phyloP scores from a whole-genome alignment of 306 rosid species.

The Cucurbita maxima region DNA sequence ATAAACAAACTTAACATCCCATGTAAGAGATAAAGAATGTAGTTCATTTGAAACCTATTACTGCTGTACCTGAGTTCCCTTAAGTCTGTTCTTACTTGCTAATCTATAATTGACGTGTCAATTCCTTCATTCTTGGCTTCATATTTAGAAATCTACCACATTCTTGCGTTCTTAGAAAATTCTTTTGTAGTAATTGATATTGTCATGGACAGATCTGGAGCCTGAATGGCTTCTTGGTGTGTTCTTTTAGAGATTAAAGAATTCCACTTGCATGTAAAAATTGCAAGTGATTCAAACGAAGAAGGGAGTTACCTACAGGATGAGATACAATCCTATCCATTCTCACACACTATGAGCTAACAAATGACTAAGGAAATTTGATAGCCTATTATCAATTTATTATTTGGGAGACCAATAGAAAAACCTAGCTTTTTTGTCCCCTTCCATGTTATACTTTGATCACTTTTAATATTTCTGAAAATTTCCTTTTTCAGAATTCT shows the following conservation, averaged over 20 bases:
- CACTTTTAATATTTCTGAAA: no score
- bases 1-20: neutral
- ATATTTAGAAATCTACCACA: neutral
- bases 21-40: neutral
- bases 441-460: no score
- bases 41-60: conserved; percentile 1
- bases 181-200: neutral
- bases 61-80: neutral
- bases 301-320: no score
- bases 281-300: no score
- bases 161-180: neutral
- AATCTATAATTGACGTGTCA: neutral
- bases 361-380: no score
- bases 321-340: no score
- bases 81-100: neutral
- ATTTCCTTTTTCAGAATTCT: no score
- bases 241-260: neutral
- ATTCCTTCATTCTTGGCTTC: neutral
- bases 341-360: no score
- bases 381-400: no score
- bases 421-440: no score
- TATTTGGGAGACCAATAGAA: no score
- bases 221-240: neutral
- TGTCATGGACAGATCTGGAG: neutral
- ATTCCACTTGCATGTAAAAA: neutral